Evolutionary conservation across 306 rosid species (phyloP), one percentile per base, ranked within the genome.

Genomic region (Gillenia trifoliata): DNA sequence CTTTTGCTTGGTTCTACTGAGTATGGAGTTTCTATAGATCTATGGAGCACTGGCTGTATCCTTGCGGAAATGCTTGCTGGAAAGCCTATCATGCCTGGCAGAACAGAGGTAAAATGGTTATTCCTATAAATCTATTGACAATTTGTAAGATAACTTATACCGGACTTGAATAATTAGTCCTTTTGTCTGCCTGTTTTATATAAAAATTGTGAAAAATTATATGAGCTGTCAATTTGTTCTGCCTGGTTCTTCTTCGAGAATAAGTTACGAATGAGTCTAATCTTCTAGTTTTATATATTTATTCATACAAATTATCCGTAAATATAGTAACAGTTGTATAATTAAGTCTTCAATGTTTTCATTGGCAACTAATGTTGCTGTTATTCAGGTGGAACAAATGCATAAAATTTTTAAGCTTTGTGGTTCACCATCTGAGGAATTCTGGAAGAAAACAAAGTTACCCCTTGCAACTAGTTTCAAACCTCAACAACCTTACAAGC

Each of bases 341-440:
- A 49, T 72, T 26, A 33, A 34, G 40, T 56, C 66, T 36, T 34
- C 54, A 55, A 23, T 17, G 15, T 61, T 13, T 30, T 23, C n/a
- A 30, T 36, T 47, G 23, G 45, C 43, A 62, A 38, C 52, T 60
- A 33, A 64, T 41, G 56, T 20, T 66, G 55, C 63, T 41, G 68
- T 12, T 78, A 57, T 73, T 34, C 68, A 93, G 98, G 98, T 93
- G 69, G 99, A 94, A 81, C 99, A 94, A 86, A 85, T 90, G 93
- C 99, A 94, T 63, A 94, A 94, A 79, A 94, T 91, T 71, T 94
- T 89, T 79, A 94, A 91, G 85, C 94, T 94, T 64, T 94, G 98
- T 66, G 97, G 99, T 60, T 94, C 99, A 22, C 96, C 97, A 28
- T 86, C 90, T 4, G 92, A 90, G 76, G 95, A 86, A 13, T 91